These are phyloP conservation scores for Apiospora marii DNA, from an alignment of 2,329 filamentous ascomycete species.

Conservation along the genomic window DNA sequence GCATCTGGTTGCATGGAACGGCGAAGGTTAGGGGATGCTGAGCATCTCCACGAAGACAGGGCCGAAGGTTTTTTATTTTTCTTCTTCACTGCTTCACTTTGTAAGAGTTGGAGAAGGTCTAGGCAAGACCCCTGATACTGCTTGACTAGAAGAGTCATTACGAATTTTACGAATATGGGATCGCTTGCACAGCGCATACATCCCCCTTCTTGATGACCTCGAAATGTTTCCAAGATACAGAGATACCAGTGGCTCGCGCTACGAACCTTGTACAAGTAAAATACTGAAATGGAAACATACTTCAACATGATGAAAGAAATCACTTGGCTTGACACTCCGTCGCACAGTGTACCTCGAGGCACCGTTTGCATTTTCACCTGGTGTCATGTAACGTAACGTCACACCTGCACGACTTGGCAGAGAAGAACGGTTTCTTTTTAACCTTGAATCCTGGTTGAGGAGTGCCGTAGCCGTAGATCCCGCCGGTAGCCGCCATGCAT, in stretches of 20 bases:
- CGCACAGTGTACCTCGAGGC: neutral
- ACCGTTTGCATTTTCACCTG: neutral
- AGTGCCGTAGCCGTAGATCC: constrained; percentile 12
- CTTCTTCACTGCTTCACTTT: constrained; percentile 1
- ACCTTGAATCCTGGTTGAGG: neutral
- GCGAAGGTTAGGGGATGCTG: constrained; percentile 10
- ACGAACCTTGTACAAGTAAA: constrained; percentile 25
- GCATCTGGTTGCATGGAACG: constrained; percentile 15
- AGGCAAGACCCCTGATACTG: constrained; percentile 8
- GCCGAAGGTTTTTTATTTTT: neutral
- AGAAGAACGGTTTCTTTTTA: neutral
- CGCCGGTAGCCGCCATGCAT: constrained; percentile 11
- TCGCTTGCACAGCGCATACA: constrained; percentile 21
- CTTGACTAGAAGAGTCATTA: constrained; percentile 30
- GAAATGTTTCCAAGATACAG: constrained; percentile 34
- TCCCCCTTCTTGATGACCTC: constrained; percentile 30
- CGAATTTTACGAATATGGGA: constrained; percentile 33
- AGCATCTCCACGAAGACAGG: constrained; percentile 20
- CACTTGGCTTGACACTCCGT: neutral
- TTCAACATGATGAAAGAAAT: neutral
- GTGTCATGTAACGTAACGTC: neutral
- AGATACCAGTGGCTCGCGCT: constrained; percentile 41
- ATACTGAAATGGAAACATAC: constrained; percentile 14
- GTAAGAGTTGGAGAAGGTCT: constrained; percentile 21
- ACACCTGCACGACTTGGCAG: neutral